phyloP scores from a whole-genome alignment of 2,329 filamentous ascomycete genomes.

The Zymoseptoria tritici region DNA sequence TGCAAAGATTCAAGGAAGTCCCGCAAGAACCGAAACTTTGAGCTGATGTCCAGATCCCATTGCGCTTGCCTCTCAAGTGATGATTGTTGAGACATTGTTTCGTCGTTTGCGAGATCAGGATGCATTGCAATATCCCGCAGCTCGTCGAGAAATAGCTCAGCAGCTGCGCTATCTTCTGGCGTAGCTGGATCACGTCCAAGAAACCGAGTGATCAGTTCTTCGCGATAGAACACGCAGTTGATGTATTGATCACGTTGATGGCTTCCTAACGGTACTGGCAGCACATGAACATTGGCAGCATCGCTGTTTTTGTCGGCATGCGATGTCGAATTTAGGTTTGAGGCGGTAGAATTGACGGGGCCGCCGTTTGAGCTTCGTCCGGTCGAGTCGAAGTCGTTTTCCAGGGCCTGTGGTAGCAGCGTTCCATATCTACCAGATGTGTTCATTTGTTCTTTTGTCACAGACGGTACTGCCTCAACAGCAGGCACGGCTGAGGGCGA shows the following conservation, averaged over 20 bases:
- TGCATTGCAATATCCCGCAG: conserved; percentile 24
- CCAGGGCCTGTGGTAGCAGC: conserved; percentile 23
- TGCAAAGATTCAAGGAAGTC: conserved; percentile 25
- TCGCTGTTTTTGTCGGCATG: conserved; percentile 11
- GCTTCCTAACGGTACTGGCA: conserved; percentile 25
- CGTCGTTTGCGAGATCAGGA: conserved; percentile 30
- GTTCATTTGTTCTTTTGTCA: conserved; percentile 28
- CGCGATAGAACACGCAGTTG: conserved; percentile 16
- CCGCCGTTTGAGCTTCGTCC: neutral
- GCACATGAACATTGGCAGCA: conserved; percentile 12
- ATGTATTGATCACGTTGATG: conserved; percentile 29
- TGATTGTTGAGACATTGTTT: conserved; percentile 24
- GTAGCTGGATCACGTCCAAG: conserved; percentile 12
- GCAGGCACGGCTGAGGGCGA: conserved; percentile 31
- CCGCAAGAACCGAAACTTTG: conserved; percentile 32
- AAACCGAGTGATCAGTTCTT: conserved; percentile 22
- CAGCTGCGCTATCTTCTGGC: conserved; percentile 11
- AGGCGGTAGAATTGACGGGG: neutral
- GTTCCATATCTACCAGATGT: conserved; percentile 30
- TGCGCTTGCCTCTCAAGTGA: conserved; percentile 22
- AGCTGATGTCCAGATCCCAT: conserved; percentile 30
- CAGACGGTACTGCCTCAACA: conserved; percentile 15
- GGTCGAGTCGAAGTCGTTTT: conserved; percentile 1
- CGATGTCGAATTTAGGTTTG: neutral
- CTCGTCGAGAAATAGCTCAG: conserved; percentile 22